Evolutionary conservation across 108 stramenopile genomes (phyloP), one percentile per base, ranked within the genome.

Genomic region (Nitzschia palea): DNA sequence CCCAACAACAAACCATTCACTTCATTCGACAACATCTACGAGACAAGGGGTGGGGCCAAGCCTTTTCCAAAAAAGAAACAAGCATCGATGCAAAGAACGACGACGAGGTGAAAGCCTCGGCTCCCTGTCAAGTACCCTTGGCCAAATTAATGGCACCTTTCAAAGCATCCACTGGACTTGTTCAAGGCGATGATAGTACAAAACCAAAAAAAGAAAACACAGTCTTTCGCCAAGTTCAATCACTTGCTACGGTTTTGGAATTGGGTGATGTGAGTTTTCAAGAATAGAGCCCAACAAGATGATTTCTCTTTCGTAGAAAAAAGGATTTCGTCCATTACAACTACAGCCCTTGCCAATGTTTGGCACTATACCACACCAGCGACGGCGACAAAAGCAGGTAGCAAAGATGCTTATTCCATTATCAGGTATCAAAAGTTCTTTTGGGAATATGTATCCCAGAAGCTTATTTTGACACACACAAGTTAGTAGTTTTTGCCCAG

Each of bases 201-300:
- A 56, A n/a, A 22, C 4, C 26, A 55, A n/a, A 29, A 27, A 1
- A 36, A 48, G 31, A 0, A 29, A 29, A 26, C 0, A 27, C 29
- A 2, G 25, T 42, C 3, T 17, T 2, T 35, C 54, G 1, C 31
- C 40, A 52, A 71, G 36, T 71, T 23, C 70, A 62, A 34, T 37
- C 26, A n/a, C 17, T 74, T 28, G 65, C 73, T 10, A 61, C 73
- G 23, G 57, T 73, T 22, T 51, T 73, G 56, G 72, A 73, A 51
- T 55, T 73, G 33, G 72, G 72, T 0, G 72, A 73, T 10, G 56
- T 73, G 28, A 73, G 62, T 51, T 73, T 66, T 54, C n/a, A n/a
- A n/a, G n/a, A n/a, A n/a, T n/a, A n/a, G n/a, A n/a, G n/a, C n/a
- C n/a, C n/a, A n/a, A n/a, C n/a, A n/a, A n/a, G n/a, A n/a, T n/a